Conservation (phyloP, 495 filamentous ascomycete species). For the Mycothermus thermophilus region DNA sequence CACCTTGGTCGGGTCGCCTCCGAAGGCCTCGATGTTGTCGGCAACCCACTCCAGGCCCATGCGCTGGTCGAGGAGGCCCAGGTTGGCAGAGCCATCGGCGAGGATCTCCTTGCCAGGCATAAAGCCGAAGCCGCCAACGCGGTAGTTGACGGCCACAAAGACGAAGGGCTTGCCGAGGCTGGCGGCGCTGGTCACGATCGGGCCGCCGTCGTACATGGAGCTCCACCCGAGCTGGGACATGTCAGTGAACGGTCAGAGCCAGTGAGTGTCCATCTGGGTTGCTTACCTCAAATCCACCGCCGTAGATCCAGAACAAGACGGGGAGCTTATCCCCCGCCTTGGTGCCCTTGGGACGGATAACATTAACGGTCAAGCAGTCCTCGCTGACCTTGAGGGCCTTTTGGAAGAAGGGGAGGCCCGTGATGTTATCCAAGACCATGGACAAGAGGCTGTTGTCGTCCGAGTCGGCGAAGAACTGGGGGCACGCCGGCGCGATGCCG, state of each 20-base stretch:
- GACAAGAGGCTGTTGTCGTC: constrained; percentile 25
- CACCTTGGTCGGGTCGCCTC: constrained; percentile 50
- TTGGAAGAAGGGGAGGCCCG: constrained; percentile 46
- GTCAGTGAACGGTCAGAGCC: too few species aligned
- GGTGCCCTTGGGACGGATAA: constrained; percentile 48
- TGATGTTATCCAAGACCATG: constrained; percentile 38
- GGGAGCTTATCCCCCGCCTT: constrained; percentile 43
- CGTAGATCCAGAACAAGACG: constrained; percentile 63
- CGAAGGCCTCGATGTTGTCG: constrained; percentile 53
- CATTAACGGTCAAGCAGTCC: constrained; percentile 54
- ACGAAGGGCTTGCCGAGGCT: constrained; percentile 45
- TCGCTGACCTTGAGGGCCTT: constrained; percentile 35
- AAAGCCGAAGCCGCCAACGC: constrained; percentile 48
- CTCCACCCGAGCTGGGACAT: constrained; percentile 31
- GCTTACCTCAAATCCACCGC: constrained; percentile 49
- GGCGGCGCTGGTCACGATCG: constrained; percentile 39
- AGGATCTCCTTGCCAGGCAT: constrained; percentile 48
- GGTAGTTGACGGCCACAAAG: constrained; percentile 51
- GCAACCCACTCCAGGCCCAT: constrained; percentile 51
- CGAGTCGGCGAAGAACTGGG: constrained; percentile 40
- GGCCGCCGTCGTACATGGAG: constrained; percentile 43
- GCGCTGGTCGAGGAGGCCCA: constrained; percentile 53
- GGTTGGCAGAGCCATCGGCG: constrained; percentile 46
- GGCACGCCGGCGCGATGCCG: constrained; percentile 36
- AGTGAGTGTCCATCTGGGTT: not conserved